Evolutionary conservation across 345 rosid species (phyloP).

Genomic region (Chamaenerion angustifolium): DNA sequence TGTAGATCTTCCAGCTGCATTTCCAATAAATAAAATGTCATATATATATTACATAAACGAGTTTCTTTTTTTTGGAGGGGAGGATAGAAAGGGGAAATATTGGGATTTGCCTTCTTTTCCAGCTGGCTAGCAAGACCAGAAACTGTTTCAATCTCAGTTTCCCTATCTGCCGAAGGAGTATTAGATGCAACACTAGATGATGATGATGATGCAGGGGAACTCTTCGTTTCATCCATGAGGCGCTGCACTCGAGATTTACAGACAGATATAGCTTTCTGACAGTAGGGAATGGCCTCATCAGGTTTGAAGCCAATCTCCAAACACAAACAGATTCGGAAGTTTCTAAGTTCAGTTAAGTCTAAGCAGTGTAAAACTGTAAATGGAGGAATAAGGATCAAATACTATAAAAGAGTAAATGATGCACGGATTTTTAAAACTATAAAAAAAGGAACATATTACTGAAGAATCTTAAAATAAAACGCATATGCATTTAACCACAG

Average conservation of each 20-base stretch:
- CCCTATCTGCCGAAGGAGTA: conserved; percentile 37
- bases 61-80: neutral
- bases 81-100: no score
- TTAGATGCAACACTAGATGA: conserved; percentile 27
- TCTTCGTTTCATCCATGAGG: conserved; percentile 42
- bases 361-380: conserved; percentile 7
- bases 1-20: conserved; percentile 91
- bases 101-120: conserved; percentile 64
- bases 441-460: neutral
- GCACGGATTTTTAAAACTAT: no score
- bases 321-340: conserved; percentile 75
- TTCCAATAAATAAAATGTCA: conserved; percentile 1
- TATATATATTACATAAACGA: neutral
- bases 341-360: conserved; percentile 46
- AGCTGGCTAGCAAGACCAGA: conserved; percentile 58
- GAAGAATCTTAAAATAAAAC: neutral
- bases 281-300: conserved; percentile 64
- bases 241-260: conserved; percentile 59
- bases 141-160: conserved; percentile 59
- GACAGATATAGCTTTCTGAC: conserved; percentile 63
- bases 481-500: no score
- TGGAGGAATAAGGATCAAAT: neutral
- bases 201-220: conserved; percentile 34
- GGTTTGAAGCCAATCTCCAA: conserved; percentile 69
- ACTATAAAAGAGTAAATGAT: neutral